Base-by-base conservation (phyloP, 2,329 filamentous ascomycete genomes). In the Leptographium procerum region DNA sequence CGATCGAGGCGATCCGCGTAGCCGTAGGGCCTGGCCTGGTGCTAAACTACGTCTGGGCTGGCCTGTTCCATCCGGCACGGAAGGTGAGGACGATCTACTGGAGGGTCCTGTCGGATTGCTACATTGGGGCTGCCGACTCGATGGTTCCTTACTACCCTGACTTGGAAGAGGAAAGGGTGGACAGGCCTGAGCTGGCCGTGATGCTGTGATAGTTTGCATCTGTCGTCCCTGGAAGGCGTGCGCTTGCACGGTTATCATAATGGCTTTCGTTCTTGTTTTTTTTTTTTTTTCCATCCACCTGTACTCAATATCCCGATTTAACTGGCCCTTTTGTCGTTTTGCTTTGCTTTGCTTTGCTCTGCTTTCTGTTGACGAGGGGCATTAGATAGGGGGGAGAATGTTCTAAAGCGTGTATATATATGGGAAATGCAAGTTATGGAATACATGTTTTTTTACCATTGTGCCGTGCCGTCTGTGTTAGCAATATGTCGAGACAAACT, bases 11-110 rank as follows among this genome's bases (percentile, higher is more conserved):
- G 45, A 89, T 99, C 62, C 85, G 94, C 53, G 90, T 96, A 78
- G 91, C 92, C 0, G 87, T 97, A 51, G 94, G 94, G 0, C 89
- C 91, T 0, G 94, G 94, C 3, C 77, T 95, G 26, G 89, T 96
- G 40, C 87, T 99, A 81, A 99, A 99, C 75, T 99, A 99, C 71
- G 87, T 97, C 61, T 97, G 91, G 91, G 92, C 94, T 0, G 94
- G 94, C 22, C 78, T 99, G 22, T 99, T 99, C 79, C 95, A 99
- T 70, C 92, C 94, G 0, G 94, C 94, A 3, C 83, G 94, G 62
- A 97, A 97, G 75, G 94, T 99, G 57, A 83, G 94, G 61, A 86
- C 84, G 63, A 94, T 95, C 24, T 99, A 97, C 75, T 99, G 94
- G 92, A 81, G 94, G 60, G 76, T 99, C 50, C 96, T 96, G 75